A percentile compares a stretch with the other conserved stretches of the same genome.
Conservation (phyloP, 371 early-diverging fungal species). For the Funneliformis caledonium region DNA sequence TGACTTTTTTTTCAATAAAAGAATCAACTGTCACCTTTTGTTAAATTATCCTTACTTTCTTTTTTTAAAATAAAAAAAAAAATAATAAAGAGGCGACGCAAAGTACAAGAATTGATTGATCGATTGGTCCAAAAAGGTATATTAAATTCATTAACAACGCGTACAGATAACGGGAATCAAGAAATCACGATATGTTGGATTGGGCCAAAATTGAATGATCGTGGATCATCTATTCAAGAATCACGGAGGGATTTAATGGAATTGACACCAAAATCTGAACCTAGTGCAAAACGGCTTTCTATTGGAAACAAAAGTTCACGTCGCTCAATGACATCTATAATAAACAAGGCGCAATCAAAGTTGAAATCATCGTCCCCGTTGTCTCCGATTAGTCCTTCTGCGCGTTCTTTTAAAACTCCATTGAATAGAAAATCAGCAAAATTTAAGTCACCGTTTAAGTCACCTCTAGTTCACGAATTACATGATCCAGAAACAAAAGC, state of each 20-base stretch:
- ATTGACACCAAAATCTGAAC: conserved; percentile 18
- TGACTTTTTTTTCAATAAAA: neutral
- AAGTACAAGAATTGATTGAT: neutral
- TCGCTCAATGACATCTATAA: conserved; percentile 18
- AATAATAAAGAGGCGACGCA: neutral
- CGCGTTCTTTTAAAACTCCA: neutral
- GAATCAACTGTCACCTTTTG: neutral
- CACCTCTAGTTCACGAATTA: neutral
- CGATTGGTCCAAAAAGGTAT: conserved; percentile 7
- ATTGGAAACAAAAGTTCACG: neutral
- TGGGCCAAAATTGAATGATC: neutral
- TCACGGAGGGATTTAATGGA: neutral
- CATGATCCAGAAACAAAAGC: conserved; percentile 12
- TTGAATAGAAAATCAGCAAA: neutral
- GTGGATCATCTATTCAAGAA: neutral
- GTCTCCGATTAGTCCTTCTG: neutral
- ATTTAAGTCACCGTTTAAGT: neutral
- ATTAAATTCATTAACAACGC: neutral
- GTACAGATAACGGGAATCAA: neutral
- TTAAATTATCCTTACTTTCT: no score
- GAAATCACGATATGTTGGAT: conserved; percentile 18
- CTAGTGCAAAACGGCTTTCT: neutral
- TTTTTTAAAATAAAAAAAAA: neutral
- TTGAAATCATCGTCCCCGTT: neutral
- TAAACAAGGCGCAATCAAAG: neutral